Evolutionary conservation across 1,284 basidiomycete genomes (phyloP), one percentile per base, ranked within the genome.

Genomic region (Cronartium quercuum): DNA sequence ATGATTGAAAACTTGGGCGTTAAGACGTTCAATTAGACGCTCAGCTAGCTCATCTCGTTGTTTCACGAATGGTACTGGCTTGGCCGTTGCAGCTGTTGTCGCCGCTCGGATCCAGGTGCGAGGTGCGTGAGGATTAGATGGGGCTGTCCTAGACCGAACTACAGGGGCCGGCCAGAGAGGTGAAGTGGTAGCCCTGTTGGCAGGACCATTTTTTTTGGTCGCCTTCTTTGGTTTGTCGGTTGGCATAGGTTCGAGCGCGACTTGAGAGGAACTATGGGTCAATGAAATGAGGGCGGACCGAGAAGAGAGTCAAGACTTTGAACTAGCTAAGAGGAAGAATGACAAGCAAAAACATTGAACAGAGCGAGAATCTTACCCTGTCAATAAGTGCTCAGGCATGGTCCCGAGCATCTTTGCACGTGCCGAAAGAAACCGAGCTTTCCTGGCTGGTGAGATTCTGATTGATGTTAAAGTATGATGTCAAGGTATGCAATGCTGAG

Each of bases 1-100:
- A 0, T 89, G 29, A 1, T 18, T 35, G 41, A 75, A 75, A 7
- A 75, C 66, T 29, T 61, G 4, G 3, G 62, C 57, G 47, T 75
- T 58, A 29, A 75, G 24, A 18, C 37, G 41, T 1, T 67, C 42
- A 35, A 75, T 57, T n/a, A 75, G 38, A 7, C 44, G 40, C 34
- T 51, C 34, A 1, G 73, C 73, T 42, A 75, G 12, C 15, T 62
- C 34, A 38, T 75, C 73, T 12, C 73, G 64, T 9, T n/a, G 6
- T 61, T 74, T 34, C 1, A 18, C 51, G 29, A 74, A 74, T 10
- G 70, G 63, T 6, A 66, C 37, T n/a, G 37, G 29, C 42, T 69
- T 62, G 6, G 44, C 42, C n/a, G 42, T 21, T 4, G 47, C 40
- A n/a, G 12, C 12, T 18, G 35, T 29, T 15, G 34, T 35, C n/a